phyloP scores from a whole-genome alignment of 2,329 filamentous ascomycete genomes.

The Aspergillus latus region DNA sequence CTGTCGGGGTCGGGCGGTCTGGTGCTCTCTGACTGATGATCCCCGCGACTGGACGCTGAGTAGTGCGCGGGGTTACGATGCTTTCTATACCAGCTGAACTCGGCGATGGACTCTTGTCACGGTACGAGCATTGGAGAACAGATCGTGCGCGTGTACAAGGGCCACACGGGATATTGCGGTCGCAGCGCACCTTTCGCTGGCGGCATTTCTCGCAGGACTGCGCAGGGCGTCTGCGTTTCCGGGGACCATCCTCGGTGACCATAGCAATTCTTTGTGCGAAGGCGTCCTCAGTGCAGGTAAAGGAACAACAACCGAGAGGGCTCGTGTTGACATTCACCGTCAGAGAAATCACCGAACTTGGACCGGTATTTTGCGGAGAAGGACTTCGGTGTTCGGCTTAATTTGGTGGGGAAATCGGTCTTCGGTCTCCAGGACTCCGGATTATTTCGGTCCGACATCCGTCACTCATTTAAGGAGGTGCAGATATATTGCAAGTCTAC shows the following conservation, averaged over 20 bases:
- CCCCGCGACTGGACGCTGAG: neutral
- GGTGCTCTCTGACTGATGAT: neutral
- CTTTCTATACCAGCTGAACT: neutral
- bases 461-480: too few species aligned
- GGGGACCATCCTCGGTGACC: slow-evolving; percentile 4
- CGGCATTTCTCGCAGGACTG: slow-evolving; percentile 32
- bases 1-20: neutral
- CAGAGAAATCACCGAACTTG: neutral
- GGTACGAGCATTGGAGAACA: slow-evolving; percentile 26
- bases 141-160: slow-evolving; percentile 26
- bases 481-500: too few species aligned
- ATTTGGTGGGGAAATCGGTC: neutral
- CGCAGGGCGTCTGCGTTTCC: slow-evolving; percentile 30
- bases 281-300: too few species aligned
- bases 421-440: neutral
- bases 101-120: slow-evolving; percentile 1
- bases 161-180: slow-evolving; percentile 29
- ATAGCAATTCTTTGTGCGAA: neutral
- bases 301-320: too few species aligned
- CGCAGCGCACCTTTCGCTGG: slow-evolving; percentile 32
- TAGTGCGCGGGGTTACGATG: slow-evolving; percentile 12
- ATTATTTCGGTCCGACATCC: neutral
- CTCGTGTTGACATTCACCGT: too few species aligned
- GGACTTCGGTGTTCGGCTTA: neutral
- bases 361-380: neutral